Evolutionary conservation across 2,329 filamentous ascomycete species (phyloP), one percentile per base, ranked within the genome.

Genomic region (Colletotrichum sp.): DNA sequence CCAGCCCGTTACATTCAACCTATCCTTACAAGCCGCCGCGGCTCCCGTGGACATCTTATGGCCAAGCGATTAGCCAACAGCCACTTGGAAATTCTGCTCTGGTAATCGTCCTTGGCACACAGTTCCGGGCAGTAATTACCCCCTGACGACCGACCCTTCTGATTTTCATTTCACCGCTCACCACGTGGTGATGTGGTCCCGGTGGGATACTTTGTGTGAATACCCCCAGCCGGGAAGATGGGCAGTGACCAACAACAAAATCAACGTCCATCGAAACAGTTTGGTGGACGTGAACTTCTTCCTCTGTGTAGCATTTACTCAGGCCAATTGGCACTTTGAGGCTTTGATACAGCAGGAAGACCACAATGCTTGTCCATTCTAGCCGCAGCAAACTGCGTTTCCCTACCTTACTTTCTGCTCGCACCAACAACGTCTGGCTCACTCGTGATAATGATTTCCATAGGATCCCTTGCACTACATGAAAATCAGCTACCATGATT

Each of bases 221-320:
- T 52, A 0, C n/a, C 44, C 39, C n/a, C n/a, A 5, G 44, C n/a
- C 3, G n/a, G n/a, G 10, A 24, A 8, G n/a, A 21, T 52, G 44
- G 44, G 44, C 44, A 21, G 0, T 21, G 44, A 21, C 44, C 44
- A 52, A 52, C 6, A 21, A 52, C n/a, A 52, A 52, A 52, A 52
- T 21, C 44, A 52, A 52, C 44, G 10, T 52, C 44, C 2, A 0
- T 49, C 6, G 44, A 52, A 8, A 52, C n/a, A 52, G 1, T 13
- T 13, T 5, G 0, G n/a, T 21, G 0, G 9, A n/a, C 0, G n/a
- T 3, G 44, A 13, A 21, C n/a, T 52, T 21, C 30, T 32, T 32
- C 30, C 30, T 32, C 30, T 32, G 30, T 32, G 10, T 12, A 32
- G 4, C 30, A 32, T 32, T 32, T 32, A 32, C 30, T 32, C 30